A percentile compares a stretch with the other conserved stretches of the same genome.
These are phyloP conservation scores for Ormosia semicastrata DNA, from an alignment of 306 rosid species.

Conservation along the genomic window DNA sequence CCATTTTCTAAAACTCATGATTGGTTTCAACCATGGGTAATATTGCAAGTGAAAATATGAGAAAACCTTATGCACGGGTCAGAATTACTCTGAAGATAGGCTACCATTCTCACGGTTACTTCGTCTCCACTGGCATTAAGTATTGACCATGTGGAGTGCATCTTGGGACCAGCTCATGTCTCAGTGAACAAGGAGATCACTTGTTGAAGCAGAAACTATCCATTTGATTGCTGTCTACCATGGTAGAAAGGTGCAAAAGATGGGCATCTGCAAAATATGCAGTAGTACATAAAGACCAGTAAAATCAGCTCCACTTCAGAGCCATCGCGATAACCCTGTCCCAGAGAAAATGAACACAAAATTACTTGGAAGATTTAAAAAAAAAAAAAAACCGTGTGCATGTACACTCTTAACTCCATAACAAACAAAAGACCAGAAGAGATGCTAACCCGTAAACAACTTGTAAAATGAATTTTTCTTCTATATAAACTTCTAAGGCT, in stretches of 20 bases:
- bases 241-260: constrained; percentile 3
- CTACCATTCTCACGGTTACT: background rate
- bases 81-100: background rate
- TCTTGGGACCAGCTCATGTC: background rate
- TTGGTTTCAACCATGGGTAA: constrained; percentile 8
- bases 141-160: background rate
- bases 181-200: constrained; percentile 20
- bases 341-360: constrained; percentile 22
- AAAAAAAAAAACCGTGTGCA: background rate
- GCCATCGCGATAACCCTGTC: constrained; percentile 10
- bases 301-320: constrained; percentile 1
- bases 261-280: constrained; percentile 6
- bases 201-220: constrained; percentile 17
- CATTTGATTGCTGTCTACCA: constrained; percentile 9
- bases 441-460: constrained; percentile 31
- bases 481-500: constrained; percentile 20
- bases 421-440: background rate
- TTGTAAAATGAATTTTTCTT: background rate
- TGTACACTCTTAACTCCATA: background rate
- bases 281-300: background rate
- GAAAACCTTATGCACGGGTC: constrained; percentile 1
- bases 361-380: background rate
- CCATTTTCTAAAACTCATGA: background rate
- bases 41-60: background rate
- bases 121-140: background rate